Conservation (phyloP, 2,329 filamentous ascomycete genomes). For the Rhexocercosporidium sp. region DNA sequence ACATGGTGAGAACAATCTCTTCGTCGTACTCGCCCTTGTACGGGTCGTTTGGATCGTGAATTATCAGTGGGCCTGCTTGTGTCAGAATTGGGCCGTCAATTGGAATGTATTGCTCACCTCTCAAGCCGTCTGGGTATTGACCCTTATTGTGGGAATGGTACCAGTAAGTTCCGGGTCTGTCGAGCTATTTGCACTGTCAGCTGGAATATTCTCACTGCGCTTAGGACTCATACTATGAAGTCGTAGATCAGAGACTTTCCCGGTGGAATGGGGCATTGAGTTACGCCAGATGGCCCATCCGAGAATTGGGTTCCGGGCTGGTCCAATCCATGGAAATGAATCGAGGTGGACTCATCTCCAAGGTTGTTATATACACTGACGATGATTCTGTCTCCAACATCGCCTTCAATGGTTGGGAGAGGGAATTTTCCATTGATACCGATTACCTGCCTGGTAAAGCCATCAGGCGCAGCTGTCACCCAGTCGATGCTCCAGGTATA, state of each 20-base stretch:
- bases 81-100: neutral
- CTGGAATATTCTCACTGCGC: neutral
- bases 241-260: constrained; percentile 40
- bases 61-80: constrained; percentile 54
- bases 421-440: constrained; percentile 69
- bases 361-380: constrained; percentile 57
- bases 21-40: constrained; percentile 58
- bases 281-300: constrained; percentile 62
- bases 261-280: constrained; percentile 40
- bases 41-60: constrained; percentile 61
- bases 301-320: constrained; percentile 58
- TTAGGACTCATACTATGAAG: constrained; percentile 43
- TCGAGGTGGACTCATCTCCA: constrained; percentile 54
- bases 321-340: constrained; percentile 65
- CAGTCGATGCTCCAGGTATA: constrained; percentile 48
- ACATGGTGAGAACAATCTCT: constrained; percentile 61
- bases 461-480: constrained; percentile 47
- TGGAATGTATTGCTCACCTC: constrained; percentile 13
- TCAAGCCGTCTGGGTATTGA: constrained; percentile 23
- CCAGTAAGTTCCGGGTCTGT: constrained; percentile 52
- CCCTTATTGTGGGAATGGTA: constrained; percentile 65
- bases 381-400: constrained; percentile 55
- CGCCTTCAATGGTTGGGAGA: constrained; percentile 55
- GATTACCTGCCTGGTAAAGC: constrained; percentile 51
- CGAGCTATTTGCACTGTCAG: constrained; percentile 35